Conservation (phyloP, 2,329 filamentous ascomycete species). For the Stachybotrys chlorohalonatus region DNA sequence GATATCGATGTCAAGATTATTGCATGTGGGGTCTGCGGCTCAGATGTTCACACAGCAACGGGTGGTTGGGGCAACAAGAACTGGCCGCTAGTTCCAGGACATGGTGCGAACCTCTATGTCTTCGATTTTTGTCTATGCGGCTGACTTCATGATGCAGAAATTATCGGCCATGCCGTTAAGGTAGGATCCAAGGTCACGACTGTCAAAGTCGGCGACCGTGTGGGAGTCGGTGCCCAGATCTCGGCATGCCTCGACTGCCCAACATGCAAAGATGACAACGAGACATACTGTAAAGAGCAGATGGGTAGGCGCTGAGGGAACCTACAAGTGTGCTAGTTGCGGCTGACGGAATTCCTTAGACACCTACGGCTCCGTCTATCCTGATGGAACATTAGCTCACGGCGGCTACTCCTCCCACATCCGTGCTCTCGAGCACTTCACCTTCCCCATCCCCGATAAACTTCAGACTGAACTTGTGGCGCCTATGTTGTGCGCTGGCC, state of each 20-base stretch:
- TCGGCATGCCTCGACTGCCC: slow-evolving; percentile 31
- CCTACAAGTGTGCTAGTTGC: no score
- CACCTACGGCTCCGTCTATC: slow-evolving; percentile 38
- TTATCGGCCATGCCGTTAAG: slow-evolving; percentile 34
- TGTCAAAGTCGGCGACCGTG: slow-evolving; percentile 44
- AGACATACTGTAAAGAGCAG: slow-evolving; percentile 18
- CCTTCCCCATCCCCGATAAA: slow-evolving; percentile 27
- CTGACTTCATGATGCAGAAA: slow-evolving; percentile 21
- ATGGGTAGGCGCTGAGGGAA: slow-evolving; percentile 1
- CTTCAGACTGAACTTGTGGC: slow-evolving; percentile 26
- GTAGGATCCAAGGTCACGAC: slow-evolving; percentile 28
- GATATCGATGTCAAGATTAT: slow-evolving; percentile 67
- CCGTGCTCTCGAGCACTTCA: slow-evolving; percentile 28
- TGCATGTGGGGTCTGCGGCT: slow-evolving; percentile 54
- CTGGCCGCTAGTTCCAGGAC: slow-evolving; percentile 40
- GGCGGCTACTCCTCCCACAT: slow-evolving; percentile 34
- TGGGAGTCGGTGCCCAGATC: slow-evolving; percentile 43
- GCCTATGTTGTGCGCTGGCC: slow-evolving; percentile 58
- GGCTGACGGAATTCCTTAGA: slow-evolving; percentile 5
- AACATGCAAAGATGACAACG: slow-evolving; percentile 16
- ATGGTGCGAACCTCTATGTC: slow-evolving; percentile 30
- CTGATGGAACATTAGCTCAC: slow-evolving; percentile 43
- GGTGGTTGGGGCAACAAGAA: slow-evolving; percentile 42
- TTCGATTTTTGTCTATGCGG: not conserved
- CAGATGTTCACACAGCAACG: slow-evolving; percentile 47